Base-by-base conservation (phyloP, 2,329 filamentous ascomycete genomes). In the Parastagonospora nodorum region DNA sequence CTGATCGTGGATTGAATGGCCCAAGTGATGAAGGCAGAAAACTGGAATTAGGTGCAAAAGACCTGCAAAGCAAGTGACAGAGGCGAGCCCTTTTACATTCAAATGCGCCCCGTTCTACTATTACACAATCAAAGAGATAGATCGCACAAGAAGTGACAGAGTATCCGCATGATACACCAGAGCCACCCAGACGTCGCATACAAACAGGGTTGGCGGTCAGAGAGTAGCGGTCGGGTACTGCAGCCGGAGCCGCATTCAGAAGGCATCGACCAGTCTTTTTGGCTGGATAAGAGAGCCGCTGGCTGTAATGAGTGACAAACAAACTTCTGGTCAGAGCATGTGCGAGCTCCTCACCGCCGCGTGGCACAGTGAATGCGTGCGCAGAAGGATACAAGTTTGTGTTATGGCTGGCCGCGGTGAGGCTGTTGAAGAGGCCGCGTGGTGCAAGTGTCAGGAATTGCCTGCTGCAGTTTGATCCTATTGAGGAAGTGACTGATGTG, bases 141-240 rank as follows among this genome's bases (percentile, higher is more conserved):
- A 16, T 41, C 31, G 14, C 38, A 37, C 37, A 42, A 42, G 16
- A 24, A 9, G 11, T 28, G 19, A 16, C 45, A 42, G 14, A 42
- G 7, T 12, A 14, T 7, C 37, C 16, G 24, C 37, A 37, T 48
- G 37, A 40, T 36, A 12, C 28, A 19, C 8, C n/a, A 16, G 3
- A 33, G 12, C 16, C 6, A 28, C 10, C 29, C 9, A 36, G 30
- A 12, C 2, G 31, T 36, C 35, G 36, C 37, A 14, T 30, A 39
- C 45, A 48, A 48, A 48, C 45, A 42, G 29, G 37, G 10, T 12
- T 7, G 14, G 10, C 31, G 31, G 31, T 41, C 12, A 14, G 28
- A 40, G 32, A 37, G 14, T 15, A 42, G 45, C 38, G 37, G 31
- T 30, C 45, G 31, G 12, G 37, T 28, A 30, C 29, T 41, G 28